These are phyloP conservation scores for Anthracocystis setariae DNA, from an alignment of 1,284 basidiomycete species.

Conservation along the genomic window DNA sequence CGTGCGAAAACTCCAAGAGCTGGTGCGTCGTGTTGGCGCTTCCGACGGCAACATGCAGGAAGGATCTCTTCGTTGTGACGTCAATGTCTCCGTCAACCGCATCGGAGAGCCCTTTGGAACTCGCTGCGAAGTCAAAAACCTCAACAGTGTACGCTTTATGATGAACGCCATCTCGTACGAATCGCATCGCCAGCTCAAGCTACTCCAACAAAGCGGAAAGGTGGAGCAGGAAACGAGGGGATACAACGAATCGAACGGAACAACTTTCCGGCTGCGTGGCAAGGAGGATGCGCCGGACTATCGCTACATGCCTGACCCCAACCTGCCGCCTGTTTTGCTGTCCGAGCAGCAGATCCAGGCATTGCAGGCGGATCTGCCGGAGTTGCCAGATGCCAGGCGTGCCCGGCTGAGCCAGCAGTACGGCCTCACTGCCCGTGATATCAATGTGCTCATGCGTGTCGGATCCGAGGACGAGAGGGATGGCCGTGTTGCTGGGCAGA, in stretches of 20 bases:
- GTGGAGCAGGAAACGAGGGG: constrained; percentile 89
- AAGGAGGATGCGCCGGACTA: constrained; percentile 97
- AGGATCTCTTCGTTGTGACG: constrained; percentile 81
- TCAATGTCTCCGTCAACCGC: constrained; percentile 80
- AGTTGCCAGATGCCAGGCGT: constrained; percentile 79
- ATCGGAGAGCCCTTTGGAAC: constrained; percentile 77
- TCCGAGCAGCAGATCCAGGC: constrained; percentile 71
- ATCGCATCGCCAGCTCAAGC: constrained; percentile 76
- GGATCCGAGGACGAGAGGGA: constrained; percentile 59
- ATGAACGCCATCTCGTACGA: constrained; percentile 84
- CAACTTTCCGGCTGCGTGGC: constrained; percentile 83
- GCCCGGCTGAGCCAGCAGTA: constrained; percentile 73
- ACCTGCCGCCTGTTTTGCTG: constrained; percentile 81
- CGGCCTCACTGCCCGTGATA: constrained; percentile 73
- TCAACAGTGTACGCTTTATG: constrained; percentile 90
- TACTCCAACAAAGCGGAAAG: constrained; percentile 71
- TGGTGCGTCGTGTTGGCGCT: constrained; percentile 83
- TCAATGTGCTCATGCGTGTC: constrained; percentile 62
- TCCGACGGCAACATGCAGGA: constrained; percentile 98
- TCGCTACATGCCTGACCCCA: constrained; percentile 97
- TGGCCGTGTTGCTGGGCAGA: constrained; percentile 9
- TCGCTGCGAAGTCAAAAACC: constrained; percentile 95
- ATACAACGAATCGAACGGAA: constrained; percentile 82
- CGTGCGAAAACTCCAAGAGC: constrained; percentile 82
- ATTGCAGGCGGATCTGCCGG: constrained; percentile 76